Percentiles rank a stretch among this genome's conserved stretches.
phyloP scores from a whole-genome alignment of 768 basidiomycete species.

The Amanita thiersii region DNA sequence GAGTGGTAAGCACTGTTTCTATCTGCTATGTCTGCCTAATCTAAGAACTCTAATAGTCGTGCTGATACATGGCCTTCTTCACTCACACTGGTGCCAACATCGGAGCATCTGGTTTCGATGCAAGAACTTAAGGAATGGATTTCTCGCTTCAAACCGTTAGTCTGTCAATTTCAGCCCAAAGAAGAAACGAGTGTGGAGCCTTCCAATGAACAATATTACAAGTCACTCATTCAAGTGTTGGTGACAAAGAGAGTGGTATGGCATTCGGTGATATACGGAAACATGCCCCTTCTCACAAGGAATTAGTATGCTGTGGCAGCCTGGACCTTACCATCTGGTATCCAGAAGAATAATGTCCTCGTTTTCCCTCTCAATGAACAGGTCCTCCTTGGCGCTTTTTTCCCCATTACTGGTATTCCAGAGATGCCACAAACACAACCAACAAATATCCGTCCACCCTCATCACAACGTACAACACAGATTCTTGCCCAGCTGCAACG shows the following conservation, averaged over 20 bases:
- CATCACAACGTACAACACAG: conserved; percentile 10
- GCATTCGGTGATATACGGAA: conserved; percentile 7
- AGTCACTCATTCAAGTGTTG: conserved; percentile 33
- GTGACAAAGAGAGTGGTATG: conserved; percentile 36
- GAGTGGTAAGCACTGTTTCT: conserved; percentile 25
- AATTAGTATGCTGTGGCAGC: conserved; percentile 42
- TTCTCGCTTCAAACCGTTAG: conserved; percentile 25
- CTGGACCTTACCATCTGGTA: conserved; percentile 39
- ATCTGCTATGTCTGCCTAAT: not conserved
- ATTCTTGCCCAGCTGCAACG: conserved; percentile 15
- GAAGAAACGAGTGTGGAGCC: conserved; percentile 20
- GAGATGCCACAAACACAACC: conserved; percentile 30
- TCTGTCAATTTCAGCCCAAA: conserved; percentile 33
- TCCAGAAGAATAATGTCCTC: conserved; percentile 35
- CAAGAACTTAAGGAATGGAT: conserved; percentile 41
- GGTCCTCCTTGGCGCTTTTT: conserved; percentile 38
- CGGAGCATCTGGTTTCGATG: conserved; percentile 30
- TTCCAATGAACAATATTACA: conserved; percentile 35
- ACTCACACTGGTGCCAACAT: conserved; percentile 31
- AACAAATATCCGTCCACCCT: not conserved
- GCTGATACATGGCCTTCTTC: conserved; percentile 44
- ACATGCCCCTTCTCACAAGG: not conserved
- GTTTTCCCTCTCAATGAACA: conserved; percentile 30
- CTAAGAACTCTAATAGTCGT: conserved; percentile 25
- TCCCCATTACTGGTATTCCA: conserved; percentile 43